phyloP scores from a whole-genome alignment of 306 rosid genomes.

The Macrotyloma uniflorum region DNA sequence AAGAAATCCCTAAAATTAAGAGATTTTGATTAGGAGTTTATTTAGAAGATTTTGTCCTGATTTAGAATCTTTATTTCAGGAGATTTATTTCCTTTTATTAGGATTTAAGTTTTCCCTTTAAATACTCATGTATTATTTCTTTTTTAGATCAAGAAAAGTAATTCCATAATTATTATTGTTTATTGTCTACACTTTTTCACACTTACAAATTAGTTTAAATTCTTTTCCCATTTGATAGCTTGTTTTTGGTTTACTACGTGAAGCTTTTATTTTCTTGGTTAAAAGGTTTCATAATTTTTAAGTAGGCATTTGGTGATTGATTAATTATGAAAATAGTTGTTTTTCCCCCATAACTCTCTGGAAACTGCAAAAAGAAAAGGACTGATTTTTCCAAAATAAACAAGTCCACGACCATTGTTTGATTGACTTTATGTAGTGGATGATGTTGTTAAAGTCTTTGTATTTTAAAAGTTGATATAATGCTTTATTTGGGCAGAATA shows the following conservation, averaged over 20 bases:
- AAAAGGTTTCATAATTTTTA: background rate
- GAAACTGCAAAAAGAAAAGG: background rate
- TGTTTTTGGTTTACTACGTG: background rate
- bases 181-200: too few species aligned
- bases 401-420: constrained; percentile 4
- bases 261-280: background rate
- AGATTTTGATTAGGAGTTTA: too few species aligned
- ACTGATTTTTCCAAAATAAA: background rate
- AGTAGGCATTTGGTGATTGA: background rate
- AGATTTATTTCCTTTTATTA: too few species aligned
- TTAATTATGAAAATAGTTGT: background rate
- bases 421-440: constrained; percentile 21
- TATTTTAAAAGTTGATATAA: constrained; percentile 10
- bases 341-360: background rate
- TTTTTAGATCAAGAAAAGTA: too few species aligned
- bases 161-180: too few species aligned
- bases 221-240: background rate
- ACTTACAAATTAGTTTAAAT: background rate
- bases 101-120: too few species aligned
- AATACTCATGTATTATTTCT: too few species aligned
- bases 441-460: background rate
- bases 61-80: too few species aligned
- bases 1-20: too few species aligned
- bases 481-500: constrained; percentile 58
- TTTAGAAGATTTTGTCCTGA: too few species aligned